Conservation (phyloP, 2,329 filamentous ascomycete genomes). For the Lithohypha guttulata region DNA sequence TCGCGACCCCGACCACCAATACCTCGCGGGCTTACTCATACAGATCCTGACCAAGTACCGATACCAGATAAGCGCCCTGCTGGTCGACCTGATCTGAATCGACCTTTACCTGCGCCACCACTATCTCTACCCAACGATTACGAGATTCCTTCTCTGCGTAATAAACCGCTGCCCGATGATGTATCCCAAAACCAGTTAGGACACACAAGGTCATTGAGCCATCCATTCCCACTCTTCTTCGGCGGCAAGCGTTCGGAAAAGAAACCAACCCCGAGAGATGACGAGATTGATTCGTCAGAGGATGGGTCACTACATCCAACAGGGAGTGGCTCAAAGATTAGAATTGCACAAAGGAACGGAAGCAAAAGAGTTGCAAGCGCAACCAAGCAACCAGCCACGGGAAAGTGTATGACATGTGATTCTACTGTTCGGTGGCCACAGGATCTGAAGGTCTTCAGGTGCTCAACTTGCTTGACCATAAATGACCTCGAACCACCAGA, state of each 20-base stretch:
- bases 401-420: constrained; percentile 78
- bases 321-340: constrained; percentile 12
- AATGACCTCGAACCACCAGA: constrained; percentile 57
- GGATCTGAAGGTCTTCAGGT: constrained; percentile 63
- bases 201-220: constrained; percentile 62
- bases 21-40: constrained; percentile 2
- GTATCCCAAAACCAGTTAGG: constrained; percentile 13
- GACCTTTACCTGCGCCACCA: constrained; percentile 17
- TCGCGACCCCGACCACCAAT: not conserved
- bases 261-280: constrained; percentile 34
- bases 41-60: not conserved
- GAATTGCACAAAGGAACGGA: constrained; percentile 27
- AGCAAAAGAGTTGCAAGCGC: constrained; percentile 26
- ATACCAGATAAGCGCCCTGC: not conserved
- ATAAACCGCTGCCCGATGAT: constrained; percentile 14
- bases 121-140: constrained; percentile 16
- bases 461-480: constrained; percentile 72
- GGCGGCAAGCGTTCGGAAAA: constrained; percentile 45
- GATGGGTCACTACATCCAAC: constrained; percentile 25
- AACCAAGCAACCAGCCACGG: constrained; percentile 52
- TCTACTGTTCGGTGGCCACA: constrained; percentile 70
- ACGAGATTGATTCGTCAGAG: constrained; percentile 29
- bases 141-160: constrained; percentile 23
- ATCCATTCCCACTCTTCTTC: constrained; percentile 67
- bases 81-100: constrained; percentile 14